Evolutionary conservation across 352 stramenopile genomes (phyloP).

Genomic region (Globisporangium orthogonon): DNA sequence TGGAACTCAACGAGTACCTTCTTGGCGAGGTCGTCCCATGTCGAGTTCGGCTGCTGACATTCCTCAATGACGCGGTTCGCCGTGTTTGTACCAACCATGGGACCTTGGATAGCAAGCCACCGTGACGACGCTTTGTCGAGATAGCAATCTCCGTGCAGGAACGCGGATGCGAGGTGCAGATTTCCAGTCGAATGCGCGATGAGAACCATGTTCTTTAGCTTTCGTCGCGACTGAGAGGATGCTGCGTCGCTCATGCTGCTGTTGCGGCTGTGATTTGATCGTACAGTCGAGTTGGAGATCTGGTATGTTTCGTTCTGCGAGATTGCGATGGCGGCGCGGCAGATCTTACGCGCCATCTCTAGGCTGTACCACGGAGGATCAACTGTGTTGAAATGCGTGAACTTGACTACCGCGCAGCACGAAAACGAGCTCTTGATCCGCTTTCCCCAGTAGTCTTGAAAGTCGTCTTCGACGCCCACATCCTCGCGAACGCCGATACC

Average conservation of each 20-base stretch:
- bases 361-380: slow-evolving; percentile 20
- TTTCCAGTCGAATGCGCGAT: slow-evolving; percentile 41
- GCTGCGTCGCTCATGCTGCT: too few species aligned
- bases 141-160: slow-evolving; percentile 19
- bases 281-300: background rate
- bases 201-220: slow-evolving; percentile 19
- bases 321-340: slow-evolving; percentile 19
- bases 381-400: slow-evolving; percentile 29
- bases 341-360: slow-evolving; percentile 20
- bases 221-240: background rate
- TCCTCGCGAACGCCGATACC: slow-evolving; percentile 27
- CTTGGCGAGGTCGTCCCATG: slow-evolving; percentile 5
- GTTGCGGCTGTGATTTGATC: too few species aligned
- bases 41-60: slow-evolving; percentile 6
- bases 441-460: slow-evolving; percentile 23
- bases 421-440: slow-evolving; percentile 15
- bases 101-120: slow-evolving; percentile 21
- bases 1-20: slow-evolving; percentile 4
- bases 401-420: slow-evolving; percentile 30
- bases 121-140: slow-evolving; percentile 11
- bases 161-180: slow-evolving; percentile 19
- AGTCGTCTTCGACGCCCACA: slow-evolving; percentile 17
- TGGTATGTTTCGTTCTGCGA: slow-evolving; percentile 5
- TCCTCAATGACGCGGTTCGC: slow-evolving; percentile 9
- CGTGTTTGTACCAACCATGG: slow-evolving; percentile 15